phyloP scores from a whole-genome alignment of 2,329 filamentous ascomycete genomes.

The Pseudogymnoascus sp. region DNA sequence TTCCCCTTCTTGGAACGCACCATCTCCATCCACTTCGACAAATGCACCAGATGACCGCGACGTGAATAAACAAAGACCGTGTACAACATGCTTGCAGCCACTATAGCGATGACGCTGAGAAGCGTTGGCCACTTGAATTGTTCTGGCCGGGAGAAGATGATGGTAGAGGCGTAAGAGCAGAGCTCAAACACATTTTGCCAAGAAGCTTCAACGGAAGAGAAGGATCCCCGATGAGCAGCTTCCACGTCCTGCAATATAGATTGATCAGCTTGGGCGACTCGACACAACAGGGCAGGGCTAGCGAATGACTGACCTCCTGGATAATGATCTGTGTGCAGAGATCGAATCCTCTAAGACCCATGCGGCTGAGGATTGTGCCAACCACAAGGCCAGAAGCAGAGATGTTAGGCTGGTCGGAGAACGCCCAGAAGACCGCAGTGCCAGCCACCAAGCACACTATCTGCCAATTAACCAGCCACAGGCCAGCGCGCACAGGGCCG shows the following conservation, averaged over 20 bases:
- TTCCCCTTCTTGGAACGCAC: conserved; percentile 14
- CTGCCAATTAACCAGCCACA: conserved; percentile 66
- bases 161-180: conserved; percentile 55
- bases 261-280: conserved; percentile 28
- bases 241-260: conserved; percentile 34
- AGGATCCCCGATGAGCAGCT: conserved; percentile 50
- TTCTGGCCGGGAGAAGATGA: conserved; percentile 51
- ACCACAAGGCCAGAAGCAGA: conserved; percentile 41
- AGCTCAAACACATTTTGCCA: conserved; percentile 65
- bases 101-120: conserved; percentile 47
- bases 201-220: conserved; percentile 59
- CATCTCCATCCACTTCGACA: conserved; percentile 15
- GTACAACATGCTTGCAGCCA: conserved; percentile 41
- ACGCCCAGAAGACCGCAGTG: conserved; percentile 32
- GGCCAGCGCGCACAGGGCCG: conserved; percentile 52
- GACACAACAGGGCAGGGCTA: not conserved
- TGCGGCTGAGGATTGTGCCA: conserved; percentile 45
- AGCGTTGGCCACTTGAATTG: conserved; percentile 57
- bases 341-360: conserved; percentile 55
- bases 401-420: conserved; percentile 22
- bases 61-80: conserved; percentile 40
- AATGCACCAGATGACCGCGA: conserved; percentile 50
- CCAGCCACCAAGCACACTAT: conserved; percentile 43
- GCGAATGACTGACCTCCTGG: conserved; percentile 41
- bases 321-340: conserved; percentile 51